Evolutionary conservation across 2,329 filamentous ascomycete genomes (phyloP), one percentile per base, ranked within the genome.

Genomic region (Chaetomium strumarium): DNA sequence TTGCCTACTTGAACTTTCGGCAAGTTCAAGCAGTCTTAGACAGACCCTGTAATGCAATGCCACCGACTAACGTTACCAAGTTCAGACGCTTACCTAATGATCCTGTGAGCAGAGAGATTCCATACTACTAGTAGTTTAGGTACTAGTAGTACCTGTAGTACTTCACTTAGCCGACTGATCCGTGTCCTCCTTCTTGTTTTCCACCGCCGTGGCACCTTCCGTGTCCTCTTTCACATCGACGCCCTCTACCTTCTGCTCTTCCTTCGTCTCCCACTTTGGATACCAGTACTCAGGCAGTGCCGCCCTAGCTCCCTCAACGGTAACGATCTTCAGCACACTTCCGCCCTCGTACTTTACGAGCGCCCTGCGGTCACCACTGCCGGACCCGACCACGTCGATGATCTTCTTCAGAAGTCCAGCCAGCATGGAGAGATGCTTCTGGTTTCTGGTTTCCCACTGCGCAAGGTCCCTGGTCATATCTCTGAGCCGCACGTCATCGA

Each of bases 271-370:
- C 45, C 40, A 49, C 14, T 36, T 49, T 5, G 31, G n/a, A 33
- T 53, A 44, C 51, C 49, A 40, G 34, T 53, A 40, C 12, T 53
- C 20, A 10, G 46, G 51, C 40, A 53, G 38, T 14, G 46, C 51
- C 6, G 31, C 37, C 33, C 40, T 36, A 24, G 24, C 4, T 24
- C 44, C 45, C 29, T 52, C n/a, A 4, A 30, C 20, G 8, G 20
- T 9, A 13, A 40, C 31, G 19, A 53, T 29, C 19, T 13, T 44
- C 16, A 16, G 29, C 24, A 1, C 19, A 19, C 10, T 11, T 40
- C n/a, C 16, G 9, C 38, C 38, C 16, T 19, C 17, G 17, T 40
- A 40, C 7, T 20, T 11, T 3, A 40, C 38, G 7, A 40, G 7
- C 2, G 38, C 38, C 2, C 38, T n/a, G 38, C 38, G 17, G 17